These are phyloP conservation scores for Trichoderma koningiopsis DNA, from an alignment of 2,329 filamentous ascomycete species.

Conservation along the genomic window DNA sequence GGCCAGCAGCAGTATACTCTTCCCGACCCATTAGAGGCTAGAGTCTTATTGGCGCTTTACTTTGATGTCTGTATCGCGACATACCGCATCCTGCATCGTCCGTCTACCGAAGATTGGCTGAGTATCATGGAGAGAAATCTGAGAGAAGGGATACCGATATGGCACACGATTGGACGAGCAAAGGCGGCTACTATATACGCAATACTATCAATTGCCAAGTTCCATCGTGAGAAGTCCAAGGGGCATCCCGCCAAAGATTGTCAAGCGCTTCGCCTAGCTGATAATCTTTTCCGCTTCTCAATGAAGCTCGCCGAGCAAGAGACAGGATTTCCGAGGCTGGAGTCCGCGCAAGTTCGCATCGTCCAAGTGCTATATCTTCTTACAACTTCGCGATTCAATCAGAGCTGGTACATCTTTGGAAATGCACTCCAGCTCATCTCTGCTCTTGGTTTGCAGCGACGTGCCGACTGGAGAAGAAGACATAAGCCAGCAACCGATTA, in stretches of 20 bases:
- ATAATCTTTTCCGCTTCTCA: slow-evolving; percentile 48
- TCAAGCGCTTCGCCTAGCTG: slow-evolving; percentile 35
- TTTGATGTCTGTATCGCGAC: slow-evolving; percentile 64
- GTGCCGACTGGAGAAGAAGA: slow-evolving; percentile 26
- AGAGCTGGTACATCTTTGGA: slow-evolving; percentile 63
- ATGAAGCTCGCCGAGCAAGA: slow-evolving; percentile 49
- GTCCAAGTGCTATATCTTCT: slow-evolving; percentile 62
- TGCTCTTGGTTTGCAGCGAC: slow-evolving; percentile 43
- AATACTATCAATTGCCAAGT: slow-evolving; percentile 50
- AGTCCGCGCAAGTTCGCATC: slow-evolving; percentile 60
- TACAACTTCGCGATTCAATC: slow-evolving; percentile 60
- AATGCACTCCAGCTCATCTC: slow-evolving; percentile 56
- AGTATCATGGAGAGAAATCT: slow-evolving; percentile 44
- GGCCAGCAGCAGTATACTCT: slow-evolving; percentile 42
- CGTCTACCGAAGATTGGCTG: slow-evolving; percentile 54
- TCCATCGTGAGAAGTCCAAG: slow-evolving; percentile 47
- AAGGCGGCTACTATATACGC: slow-evolving; percentile 52
- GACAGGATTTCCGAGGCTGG: slow-evolving; percentile 54
- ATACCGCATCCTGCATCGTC: slow-evolving; percentile 59
- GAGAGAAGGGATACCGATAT: slow-evolving; percentile 40
- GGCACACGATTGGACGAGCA: slow-evolving; percentile 45
- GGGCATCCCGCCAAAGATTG: slow-evolving; percentile 32
- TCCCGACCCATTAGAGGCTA: slow-evolving; percentile 39
- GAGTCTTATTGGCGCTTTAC: slow-evolving; percentile 51
- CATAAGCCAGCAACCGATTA: slow-evolving; percentile 42